Percentiles rank a stretch among this genome's conserved stretches.
These are phyloP conservation scores for Pyropia yezoensis DNA, from an alignment of 23 red algal genomes.

Conservation along the genomic window DNA sequence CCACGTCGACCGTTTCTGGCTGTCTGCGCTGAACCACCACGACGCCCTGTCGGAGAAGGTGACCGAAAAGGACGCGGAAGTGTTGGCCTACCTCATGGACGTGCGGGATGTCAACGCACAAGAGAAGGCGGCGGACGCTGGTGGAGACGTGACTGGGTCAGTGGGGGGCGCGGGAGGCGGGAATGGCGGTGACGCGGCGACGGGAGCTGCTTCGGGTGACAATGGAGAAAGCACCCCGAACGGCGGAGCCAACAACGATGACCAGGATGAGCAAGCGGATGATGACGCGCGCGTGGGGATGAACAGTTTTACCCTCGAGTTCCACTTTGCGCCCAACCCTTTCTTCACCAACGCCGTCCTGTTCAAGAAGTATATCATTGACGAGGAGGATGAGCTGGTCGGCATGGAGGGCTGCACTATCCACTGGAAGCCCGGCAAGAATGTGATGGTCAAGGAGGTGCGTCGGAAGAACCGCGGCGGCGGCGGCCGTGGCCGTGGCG, in stretches of 20 bases:
- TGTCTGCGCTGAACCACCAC: constrained; percentile 25
- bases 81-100: constrained; percentile 24
- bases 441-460: constrained; percentile 42
- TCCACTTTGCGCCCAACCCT: constrained; percentile 47
- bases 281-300: too few species aligned
- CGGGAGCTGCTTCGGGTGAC: too few species aligned
- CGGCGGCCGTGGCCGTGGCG: background rate
- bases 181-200: too few species aligned
- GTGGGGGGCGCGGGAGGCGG: too few species aligned
- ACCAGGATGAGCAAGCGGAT: too few species aligned
- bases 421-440: constrained; percentile 57
- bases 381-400: constrained; percentile 25
- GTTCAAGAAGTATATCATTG: constrained; percentile 55
- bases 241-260: too few species aligned
- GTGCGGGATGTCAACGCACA: background rate
- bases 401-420: constrained; percentile 6
- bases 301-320: constrained; percentile 21
- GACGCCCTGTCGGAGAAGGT: constrained; percentile 40
- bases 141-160: too few species aligned
- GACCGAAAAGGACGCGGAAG: constrained; percentile 12
- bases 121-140: too few species aligned
- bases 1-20: constrained; percentile 26
- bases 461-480: constrained; percentile 33
- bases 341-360: constrained; percentile 54
- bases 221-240: too few species aligned